Evolutionary conservation across 148 eudicot species (phyloP), one percentile per base, ranked within the genome.

Genomic region (Salicornia ramosissima): DNA sequence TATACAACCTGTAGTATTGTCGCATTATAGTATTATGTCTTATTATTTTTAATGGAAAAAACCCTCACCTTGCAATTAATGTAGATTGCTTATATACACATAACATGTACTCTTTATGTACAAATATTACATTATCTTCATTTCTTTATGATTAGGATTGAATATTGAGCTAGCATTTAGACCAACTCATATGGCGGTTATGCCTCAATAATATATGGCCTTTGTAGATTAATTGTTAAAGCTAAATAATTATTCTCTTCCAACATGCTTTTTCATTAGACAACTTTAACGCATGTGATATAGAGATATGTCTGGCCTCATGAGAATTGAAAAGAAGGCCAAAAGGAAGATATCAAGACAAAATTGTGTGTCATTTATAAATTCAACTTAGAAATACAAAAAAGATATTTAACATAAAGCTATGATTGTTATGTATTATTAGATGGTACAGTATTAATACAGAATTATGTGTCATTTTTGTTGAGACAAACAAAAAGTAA

Each of bases 241-340:
- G 31, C 19, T 64, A 43, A 8, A 36, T 36, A 36, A 36, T 36
- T 3, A 64, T n/a, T 64, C 12, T 43, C 26, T 18, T 29, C 31
- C 42, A 28, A 29, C 40, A 47, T 49, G 40, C 14, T 26, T 65
- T 65, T 31, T 45, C 54, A 65, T 7, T 43, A 65, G 42, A 47
- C 69, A 47, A 66, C 51, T 45, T 42, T 51, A 28, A 46, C 47
- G 19, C 69, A 66, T 66, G 56, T 49, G 36, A 30, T 28, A 66
- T 14, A 30, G 45, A 66, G 24, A 47, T 18, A 28, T 26, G 68
- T 65, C 53, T 65, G 28, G 24, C 67, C 14, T 18, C 68, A 18
- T 5, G 18, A 25, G 0, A 49, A 49, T 18, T 49, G 42, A 47
- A 66, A 66, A 66, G 8, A 19, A 8, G 25, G 3, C 6, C 2